A percentile compares a stretch with the other conserved stretches of the same genome.
Conservation (phyloP, 2,329 filamentous ascomycete species). For the Mycosphaerelloides madeirae region DNA sequence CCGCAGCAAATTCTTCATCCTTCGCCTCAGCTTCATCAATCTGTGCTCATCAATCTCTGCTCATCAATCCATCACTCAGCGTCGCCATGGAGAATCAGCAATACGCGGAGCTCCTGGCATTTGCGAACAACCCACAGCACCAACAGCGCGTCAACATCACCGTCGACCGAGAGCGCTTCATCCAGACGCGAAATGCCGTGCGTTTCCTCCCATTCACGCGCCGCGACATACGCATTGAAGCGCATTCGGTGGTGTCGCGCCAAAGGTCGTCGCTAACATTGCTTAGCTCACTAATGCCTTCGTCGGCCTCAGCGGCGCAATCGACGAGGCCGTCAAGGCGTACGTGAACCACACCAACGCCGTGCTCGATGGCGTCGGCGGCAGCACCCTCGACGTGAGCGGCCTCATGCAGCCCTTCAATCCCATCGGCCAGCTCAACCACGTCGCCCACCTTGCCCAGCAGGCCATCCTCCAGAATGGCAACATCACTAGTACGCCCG, state of each 20-base stretch:
- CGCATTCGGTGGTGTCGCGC: too few relatives aligned
- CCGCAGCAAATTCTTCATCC: too few relatives aligned
- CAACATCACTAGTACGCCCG: constrained; percentile 4
- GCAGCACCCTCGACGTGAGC: constrained; percentile 29
- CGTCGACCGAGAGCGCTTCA: constrained; percentile 18
- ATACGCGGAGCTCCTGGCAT: too few relatives aligned
- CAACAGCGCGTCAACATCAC: constrained; percentile 10
- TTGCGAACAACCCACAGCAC: not conserved
- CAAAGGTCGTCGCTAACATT: not conserved
- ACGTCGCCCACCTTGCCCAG: constrained; percentile 22
- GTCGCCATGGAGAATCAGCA: too few relatives aligned
- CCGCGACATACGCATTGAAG: too few relatives aligned
- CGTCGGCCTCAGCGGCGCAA: constrained; percentile 70
- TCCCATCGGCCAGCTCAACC: constrained; percentile 20
- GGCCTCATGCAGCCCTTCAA: constrained; percentile 28
- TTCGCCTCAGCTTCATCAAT: too few relatives aligned
- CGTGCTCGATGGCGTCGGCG: constrained; percentile 59
- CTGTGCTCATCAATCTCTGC: too few relatives aligned
- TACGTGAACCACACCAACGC: constrained; percentile 87
- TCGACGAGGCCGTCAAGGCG: constrained; percentile 73
- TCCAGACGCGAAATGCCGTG: constrained; percentile 22
- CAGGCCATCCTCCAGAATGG: constrained; percentile 18
- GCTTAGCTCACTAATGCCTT: constrained; percentile 69
- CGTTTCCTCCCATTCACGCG: constrained; percentile 2
- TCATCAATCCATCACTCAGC: too few relatives aligned